Percentiles rank a stretch among this genome's conserved stretches.
Evolutionary conservation across 176 grass and related monocot species (phyloP).

Genomic region (Aechmea fasciata): DNA sequence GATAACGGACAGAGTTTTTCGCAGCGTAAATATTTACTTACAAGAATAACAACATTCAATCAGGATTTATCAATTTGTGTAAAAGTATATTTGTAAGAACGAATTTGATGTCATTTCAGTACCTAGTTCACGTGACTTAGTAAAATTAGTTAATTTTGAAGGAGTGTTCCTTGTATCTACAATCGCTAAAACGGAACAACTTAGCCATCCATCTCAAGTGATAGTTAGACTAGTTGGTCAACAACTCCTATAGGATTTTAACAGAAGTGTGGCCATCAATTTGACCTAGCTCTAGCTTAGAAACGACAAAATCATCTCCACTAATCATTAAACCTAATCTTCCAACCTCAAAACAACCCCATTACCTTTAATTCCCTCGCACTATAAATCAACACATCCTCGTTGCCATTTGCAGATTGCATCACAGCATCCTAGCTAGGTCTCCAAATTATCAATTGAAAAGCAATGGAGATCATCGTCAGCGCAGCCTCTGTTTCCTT

Average conservation of each 20-base stretch:
- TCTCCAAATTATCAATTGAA: not conserved
- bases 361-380: not conserved
- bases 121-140: too few relatives aligned
- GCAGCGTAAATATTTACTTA: too few relatives aligned
- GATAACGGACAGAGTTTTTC: too few relatives aligned
- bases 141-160: too few relatives aligned
- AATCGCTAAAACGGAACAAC: too few relatives aligned
- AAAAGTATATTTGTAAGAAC: too few relatives aligned
- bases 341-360: constrained; percentile 11
- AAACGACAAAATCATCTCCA: not conserved
- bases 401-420: not conserved
- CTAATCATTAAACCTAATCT: constrained; percentile 1
- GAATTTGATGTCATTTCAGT: too few relatives aligned
- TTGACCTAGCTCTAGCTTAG: not conserved
- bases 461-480: not conserved
- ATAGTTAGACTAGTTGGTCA: not conserved
- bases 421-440: not conserved
- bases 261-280: not conserved
- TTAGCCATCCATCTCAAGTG: too few relatives aligned
- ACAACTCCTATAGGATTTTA: not conserved
- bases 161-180: too few relatives aligned
- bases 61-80: too few relatives aligned
- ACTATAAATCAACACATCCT: not conserved
- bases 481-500: constrained; percentile 18
- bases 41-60: too few relatives aligned